phyloP scores from a whole-genome alignment of 352 stramenopile genomes.

The Globisporangium irregulare region DNA sequence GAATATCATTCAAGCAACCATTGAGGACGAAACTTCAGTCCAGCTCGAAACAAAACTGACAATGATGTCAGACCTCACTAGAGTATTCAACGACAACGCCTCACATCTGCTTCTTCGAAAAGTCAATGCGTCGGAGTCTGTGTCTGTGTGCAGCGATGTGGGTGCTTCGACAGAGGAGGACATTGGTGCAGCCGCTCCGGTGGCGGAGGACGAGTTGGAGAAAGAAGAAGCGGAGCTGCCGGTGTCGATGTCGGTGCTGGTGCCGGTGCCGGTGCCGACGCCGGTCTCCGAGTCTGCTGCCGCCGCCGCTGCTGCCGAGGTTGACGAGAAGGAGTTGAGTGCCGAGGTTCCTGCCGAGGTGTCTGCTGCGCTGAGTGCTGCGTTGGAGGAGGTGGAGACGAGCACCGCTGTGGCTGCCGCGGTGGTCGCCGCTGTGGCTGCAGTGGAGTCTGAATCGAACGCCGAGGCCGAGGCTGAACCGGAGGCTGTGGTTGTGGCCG shows the following conservation, averaged over 20 bases:
- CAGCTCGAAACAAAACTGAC: not conserved
- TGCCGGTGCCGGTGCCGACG: not conserved
- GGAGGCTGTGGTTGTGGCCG: no score
- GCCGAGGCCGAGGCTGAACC: no score
- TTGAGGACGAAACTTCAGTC: not conserved
- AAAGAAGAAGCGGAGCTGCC: no score
- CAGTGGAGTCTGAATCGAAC: not conserved
- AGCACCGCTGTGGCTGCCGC: not conserved
- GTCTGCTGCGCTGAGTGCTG: not conserved
- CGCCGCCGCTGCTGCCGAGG: not conserved
- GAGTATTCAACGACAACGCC: not conserved
- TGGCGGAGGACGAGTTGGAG: no score
- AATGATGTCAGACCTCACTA: not conserved
- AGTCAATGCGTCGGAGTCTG: not conserved
- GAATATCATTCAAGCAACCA: not conserved
- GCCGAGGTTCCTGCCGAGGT: not conserved
- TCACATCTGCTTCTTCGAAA: no score
- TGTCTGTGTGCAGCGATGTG: no score
- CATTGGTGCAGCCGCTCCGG: no score
- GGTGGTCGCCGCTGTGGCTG: not conserved
- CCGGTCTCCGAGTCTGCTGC: no score
- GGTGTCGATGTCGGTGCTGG: not conserved
- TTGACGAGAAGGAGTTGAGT: no score
- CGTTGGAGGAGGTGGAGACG: not conserved
- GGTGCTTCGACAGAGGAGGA: not conserved